phyloP scores from a whole-genome alignment of 306 rosid genomes.

The Lathyrus sativus region DNA sequence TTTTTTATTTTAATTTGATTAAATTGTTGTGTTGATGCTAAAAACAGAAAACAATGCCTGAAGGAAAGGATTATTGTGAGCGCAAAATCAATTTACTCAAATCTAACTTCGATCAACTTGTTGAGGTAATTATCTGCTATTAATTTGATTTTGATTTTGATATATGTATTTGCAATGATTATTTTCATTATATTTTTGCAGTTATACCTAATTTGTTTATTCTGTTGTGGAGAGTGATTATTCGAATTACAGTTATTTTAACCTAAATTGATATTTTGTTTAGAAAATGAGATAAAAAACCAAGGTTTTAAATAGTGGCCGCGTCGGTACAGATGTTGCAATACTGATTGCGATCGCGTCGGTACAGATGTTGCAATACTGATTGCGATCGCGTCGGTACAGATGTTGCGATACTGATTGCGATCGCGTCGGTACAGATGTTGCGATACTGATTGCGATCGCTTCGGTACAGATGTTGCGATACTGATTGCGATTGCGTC shows the following conservation, averaged over 20 bases:
- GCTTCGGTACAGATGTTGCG: too few species aligned
- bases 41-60: conserved; percentile 74
- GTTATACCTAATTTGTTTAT: neutral
- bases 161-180: neutral
- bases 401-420: too few species aligned
- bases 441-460: too few species aligned
- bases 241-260: neutral
- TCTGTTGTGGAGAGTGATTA: neutral
- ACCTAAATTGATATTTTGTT: neutral
- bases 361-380: too few species aligned
- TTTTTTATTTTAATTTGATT: neutral
- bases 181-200: neutral
- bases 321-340: too few species aligned
- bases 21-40: neutral
- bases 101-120: conserved; percentile 89
- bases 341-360: too few species aligned
- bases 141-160: neutral
- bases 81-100: conserved; percentile 85
- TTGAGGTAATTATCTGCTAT: conserved; percentile 59
- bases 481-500: too few species aligned
- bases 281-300: neutral
- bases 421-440: too few species aligned
- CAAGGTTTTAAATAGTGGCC: too few species aligned
- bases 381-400: too few species aligned
- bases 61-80: conserved; percentile 87